A percentile compares a stretch with the other conserved stretches of the same genome.
These are phyloP conservation scores for Ophiostoma piceae DNA, from an alignment of 2,329 filamentous ascomycete species.

Conservation along the genomic window DNA sequence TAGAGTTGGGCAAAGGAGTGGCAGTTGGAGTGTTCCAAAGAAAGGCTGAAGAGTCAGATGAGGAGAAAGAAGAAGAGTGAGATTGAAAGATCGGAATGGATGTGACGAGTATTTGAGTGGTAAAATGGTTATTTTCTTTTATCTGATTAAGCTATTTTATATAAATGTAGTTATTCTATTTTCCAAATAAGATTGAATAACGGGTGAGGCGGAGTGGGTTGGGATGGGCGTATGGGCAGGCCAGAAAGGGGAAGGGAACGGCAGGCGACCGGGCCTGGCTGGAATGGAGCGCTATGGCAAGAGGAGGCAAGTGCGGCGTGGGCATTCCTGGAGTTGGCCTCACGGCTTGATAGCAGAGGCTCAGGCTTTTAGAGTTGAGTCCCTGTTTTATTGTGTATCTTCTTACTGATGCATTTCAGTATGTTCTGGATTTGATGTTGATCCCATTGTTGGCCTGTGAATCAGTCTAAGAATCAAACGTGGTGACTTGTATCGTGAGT, in stretches of 20 bases:
- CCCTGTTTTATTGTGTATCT: too few species aligned
- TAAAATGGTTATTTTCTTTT: not conserved
- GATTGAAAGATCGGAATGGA: not conserved
- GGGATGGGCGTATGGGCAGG: not conserved
- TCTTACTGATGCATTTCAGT: too few species aligned
- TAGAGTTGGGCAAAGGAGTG: constrained; percentile 9
- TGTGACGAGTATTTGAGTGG: not conserved
- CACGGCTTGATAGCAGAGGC: too few species aligned
- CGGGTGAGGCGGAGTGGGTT: constrained; percentile 5
- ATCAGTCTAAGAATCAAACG: not conserved
- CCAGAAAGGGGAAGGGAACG: not conserved
- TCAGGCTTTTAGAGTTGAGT: too few species aligned
- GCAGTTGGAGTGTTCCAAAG: constrained; percentile 11
- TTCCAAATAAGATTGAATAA: not conserved
- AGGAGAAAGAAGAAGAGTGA: constrained; percentile 2
- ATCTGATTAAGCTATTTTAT: not conserved
- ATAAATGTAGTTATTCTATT: not conserved
- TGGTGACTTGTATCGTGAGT: not conserved
- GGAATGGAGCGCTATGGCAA: not conserved
- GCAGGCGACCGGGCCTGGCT: not conserved
- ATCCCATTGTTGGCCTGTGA: not conserved
- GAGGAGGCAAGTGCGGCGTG: not conserved
- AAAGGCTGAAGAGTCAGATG: constrained; percentile 18
- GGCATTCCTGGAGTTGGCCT: not conserved
- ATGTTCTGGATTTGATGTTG: not conserved